These are phyloP conservation scores for Salmacisia buchloeana DNA, from an alignment of 1,284 basidiomycete genomes.

Conservation along the genomic window DNA sequence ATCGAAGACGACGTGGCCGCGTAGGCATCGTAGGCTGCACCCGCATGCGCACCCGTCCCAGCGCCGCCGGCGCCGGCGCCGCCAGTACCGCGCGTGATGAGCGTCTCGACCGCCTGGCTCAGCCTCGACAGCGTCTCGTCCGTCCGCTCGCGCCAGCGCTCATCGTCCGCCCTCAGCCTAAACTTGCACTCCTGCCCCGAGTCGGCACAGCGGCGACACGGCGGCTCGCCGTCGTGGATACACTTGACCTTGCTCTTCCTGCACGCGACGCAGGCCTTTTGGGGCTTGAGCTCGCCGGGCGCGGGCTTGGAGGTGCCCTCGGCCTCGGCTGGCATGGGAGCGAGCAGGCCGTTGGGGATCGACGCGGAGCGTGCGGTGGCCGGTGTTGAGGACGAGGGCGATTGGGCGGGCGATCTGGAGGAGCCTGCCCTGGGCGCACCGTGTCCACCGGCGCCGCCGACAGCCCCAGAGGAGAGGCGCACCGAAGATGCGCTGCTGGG, in stretches of 20 bases:
- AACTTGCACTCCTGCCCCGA: constrained; percentile 41
- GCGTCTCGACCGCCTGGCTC: constrained; percentile 29
- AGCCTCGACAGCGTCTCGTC: constrained; percentile 30
- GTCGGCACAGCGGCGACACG: constrained; percentile 35
- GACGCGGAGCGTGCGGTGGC: background rate
- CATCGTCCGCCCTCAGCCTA: constrained; percentile 31
- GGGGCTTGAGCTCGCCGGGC: constrained; percentile 26
- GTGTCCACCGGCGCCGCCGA: no score
- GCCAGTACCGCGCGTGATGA: constrained; percentile 19
- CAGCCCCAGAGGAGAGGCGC: no score
- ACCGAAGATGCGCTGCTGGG: no score
- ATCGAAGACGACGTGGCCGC: no score
- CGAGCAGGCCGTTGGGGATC: background rate
- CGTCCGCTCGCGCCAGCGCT: constrained; percentile 38
- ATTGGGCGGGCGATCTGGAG: background rate
- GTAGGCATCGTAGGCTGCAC: no score
- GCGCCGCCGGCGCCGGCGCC: no score
- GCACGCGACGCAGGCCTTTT: constrained; percentile 38
- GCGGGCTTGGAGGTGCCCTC: background rate
- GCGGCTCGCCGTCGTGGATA: constrained; percentile 35
- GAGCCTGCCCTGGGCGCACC: no score
- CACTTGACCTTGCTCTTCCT: constrained; percentile 36
- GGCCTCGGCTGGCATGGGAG: background rate
- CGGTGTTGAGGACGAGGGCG: background rate
- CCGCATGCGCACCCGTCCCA: no score